Evolutionary conservation across 768 basidiomycete species (phyloP).

Genomic region (Tulasnella sp.): DNA sequence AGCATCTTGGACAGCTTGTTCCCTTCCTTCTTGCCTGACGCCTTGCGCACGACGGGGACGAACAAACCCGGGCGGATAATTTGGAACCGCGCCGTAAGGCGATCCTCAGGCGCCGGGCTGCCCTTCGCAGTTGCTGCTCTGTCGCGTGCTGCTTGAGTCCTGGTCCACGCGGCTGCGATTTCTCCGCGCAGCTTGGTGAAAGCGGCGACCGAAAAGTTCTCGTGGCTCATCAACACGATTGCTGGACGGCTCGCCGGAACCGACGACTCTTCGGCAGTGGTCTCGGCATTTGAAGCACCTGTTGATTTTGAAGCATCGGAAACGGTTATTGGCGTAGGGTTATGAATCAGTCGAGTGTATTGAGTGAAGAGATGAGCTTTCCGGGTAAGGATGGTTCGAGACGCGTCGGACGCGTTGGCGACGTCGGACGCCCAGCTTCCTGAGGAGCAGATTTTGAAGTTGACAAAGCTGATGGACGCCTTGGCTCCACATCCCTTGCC

Average conservation of each 20-base stretch:
- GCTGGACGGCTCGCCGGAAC: neutral
- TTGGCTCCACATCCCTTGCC: no score
- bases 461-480: neutral
- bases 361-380: constrained; percentile 22
- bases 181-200: constrained; percentile 22
- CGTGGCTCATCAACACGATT: constrained; percentile 19
- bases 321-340: neutral
- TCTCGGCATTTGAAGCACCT: neutral
- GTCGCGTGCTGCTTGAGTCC: constrained; percentile 11
- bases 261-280: no score
- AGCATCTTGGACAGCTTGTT: constrained; percentile 19
- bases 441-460: neutral
- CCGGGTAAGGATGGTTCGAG: constrained; percentile 16
- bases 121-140: neutral
- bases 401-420: constrained; percentile 44
- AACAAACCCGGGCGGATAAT: constrained; percentile 20
- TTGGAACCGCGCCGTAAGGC: constrained; percentile 11
- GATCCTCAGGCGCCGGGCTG: neutral
- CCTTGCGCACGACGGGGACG: constrained; percentile 24
- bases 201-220: constrained; percentile 18
- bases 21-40: constrained; percentile 8
- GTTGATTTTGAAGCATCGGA: neutral
- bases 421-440: neutral
- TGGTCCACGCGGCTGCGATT: neutral
- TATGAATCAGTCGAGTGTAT: constrained; percentile 15